These are phyloP conservation scores for Trichophyton rubrum DNA, from an alignment of 2,329 filamentous ascomycete genomes.

Conservation along the genomic window DNA sequence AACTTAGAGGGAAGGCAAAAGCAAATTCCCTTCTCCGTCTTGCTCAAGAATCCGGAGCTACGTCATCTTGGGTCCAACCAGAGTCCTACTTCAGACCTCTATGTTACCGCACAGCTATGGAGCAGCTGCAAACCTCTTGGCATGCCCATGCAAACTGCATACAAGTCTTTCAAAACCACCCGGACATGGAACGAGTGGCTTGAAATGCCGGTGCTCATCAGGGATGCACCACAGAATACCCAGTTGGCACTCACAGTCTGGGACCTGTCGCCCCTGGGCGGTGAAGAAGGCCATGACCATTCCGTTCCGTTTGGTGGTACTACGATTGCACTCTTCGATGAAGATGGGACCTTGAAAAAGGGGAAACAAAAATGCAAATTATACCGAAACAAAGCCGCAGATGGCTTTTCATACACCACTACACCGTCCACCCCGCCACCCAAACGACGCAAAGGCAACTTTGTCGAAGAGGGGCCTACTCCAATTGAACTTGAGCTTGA, in stretches of 20 bases:
- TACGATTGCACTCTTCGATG: constrained; percentile 81
- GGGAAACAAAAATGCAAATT: constrained; percentile 84
- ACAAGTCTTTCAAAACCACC: constrained; percentile 70
- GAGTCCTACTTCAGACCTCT: constrained; percentile 75
- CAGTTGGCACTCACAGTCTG: constrained; percentile 87
- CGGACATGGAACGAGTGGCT: constrained; percentile 92
- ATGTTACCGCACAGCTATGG: constrained; percentile 87
- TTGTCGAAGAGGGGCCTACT: constrained; percentile 36
- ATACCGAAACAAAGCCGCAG: constrained; percentile 68
- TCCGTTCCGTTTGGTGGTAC: constrained; percentile 89
- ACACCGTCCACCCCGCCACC: constrained; percentile 60
- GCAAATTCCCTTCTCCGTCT: constrained; percentile 60
- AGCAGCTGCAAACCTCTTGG: constrained; percentile 90
- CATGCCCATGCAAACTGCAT: constrained; percentile 81
- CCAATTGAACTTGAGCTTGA: constrained; percentile 77
- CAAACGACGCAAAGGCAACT: constrained; percentile 40
- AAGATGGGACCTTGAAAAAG: constrained; percentile 80
- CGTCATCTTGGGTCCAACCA: constrained; percentile 79
- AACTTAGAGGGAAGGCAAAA: constrained; percentile 68
- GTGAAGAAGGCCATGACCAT: constrained; percentile 56
- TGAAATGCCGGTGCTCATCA: constrained; percentile 70
- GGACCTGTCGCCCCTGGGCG: constrained; percentile 77
- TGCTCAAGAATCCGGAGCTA: constrained; percentile 66
- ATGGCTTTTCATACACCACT: constrained; percentile 66
- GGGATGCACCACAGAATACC: constrained; percentile 65